Conservation (phyloP, 2,329 filamentous ascomycete genomes). For the Stachybotrys chartarum region DNA sequence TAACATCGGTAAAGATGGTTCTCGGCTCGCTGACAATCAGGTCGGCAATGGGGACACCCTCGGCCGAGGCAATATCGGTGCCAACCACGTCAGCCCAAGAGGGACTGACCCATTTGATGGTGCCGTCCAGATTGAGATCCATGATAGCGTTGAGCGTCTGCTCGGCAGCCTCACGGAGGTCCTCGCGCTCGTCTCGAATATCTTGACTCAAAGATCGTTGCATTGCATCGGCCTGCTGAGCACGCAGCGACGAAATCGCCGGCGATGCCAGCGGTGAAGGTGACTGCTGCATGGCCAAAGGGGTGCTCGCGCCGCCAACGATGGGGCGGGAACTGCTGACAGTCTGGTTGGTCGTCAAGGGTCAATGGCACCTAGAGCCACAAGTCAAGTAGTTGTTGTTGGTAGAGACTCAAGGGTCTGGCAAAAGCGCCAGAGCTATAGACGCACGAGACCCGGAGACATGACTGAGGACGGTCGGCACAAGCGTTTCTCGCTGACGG, state of each 20-base stretch:
- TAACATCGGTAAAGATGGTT: conserved; percentile 70
- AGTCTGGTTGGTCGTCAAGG: conserved; percentile 7
- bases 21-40: conserved; percentile 73
- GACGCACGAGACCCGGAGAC: conserved; percentile 33
- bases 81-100: conserved; percentile 94
- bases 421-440: conserved; percentile 42
- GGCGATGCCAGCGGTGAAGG: conserved; percentile 39
- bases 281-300: conserved; percentile 32
- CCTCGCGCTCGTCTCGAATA: conserved; percentile 87
- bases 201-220: conserved; percentile 72
- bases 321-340: conserved; percentile 4
- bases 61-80: conserved; percentile 63
- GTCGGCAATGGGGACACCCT: conserved; percentile 72
- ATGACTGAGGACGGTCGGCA: conserved; percentile 31
- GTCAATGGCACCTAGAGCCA: not conserved
- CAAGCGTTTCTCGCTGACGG: not conserved
- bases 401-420: conserved; percentile 27
- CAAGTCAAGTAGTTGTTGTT: not conserved
- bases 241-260: conserved; percentile 44
- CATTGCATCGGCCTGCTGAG: conserved; percentile 44
- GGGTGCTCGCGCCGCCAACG: conserved; percentile 1
- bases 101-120: conserved; percentile 91
- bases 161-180: conserved; percentile 90
- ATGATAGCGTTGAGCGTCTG: conserved; percentile 95
- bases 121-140: conserved; percentile 84